Conservation (phyloP, 768 basidiomycete genomes). For the Agaricus bisporus region DNA sequence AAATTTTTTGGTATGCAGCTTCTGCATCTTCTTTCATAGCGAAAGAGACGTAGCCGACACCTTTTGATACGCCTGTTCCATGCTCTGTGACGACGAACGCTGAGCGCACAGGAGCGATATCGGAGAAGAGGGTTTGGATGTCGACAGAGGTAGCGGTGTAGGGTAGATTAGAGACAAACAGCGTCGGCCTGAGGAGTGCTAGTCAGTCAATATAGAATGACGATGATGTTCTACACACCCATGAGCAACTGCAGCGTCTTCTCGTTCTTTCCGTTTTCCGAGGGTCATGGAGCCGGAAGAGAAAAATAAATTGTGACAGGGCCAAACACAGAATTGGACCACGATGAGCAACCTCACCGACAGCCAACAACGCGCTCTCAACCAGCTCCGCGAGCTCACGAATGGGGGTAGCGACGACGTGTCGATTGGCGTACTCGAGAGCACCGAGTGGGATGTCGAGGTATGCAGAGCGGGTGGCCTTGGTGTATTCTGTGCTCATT, state of each 20-base stretch:
- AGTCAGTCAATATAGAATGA: background rate
- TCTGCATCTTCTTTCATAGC: conserved; percentile 86
- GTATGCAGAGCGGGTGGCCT: conserved; percentile 25
- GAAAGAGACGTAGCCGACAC: conserved; percentile 95
- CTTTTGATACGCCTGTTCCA: conserved; percentile 74
- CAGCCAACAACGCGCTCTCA: conserved; percentile 27
- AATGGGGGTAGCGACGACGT: conserved; percentile 56
- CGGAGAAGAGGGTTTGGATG: conserved; percentile 89
- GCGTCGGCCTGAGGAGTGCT: conserved; percentile 51
- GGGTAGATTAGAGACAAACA: conserved; percentile 92
- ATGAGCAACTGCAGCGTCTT: conserved; percentile 10
- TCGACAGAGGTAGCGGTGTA: conserved; percentile 88
- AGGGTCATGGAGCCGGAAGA: conserved; percentile 1
- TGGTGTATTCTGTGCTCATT: background rate
- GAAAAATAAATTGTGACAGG: background rate
- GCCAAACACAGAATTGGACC: background rate
- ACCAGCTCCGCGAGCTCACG: conserved; percentile 51
- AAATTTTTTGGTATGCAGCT: conserved; percentile 57
- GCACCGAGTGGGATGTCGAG: conserved; percentile 69
- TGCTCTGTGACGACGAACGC: conserved; percentile 90
- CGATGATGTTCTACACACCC: conserved; percentile 12
- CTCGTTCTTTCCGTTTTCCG: conserved; percentile 19
- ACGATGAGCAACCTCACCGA: conserved; percentile 13
- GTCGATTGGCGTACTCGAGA: conserved; percentile 51
- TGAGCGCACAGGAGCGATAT: conserved; percentile 88